phyloP scores from a whole-genome alignment of 352 stramenopile species.

The Phytophthora podocarpi region DNA sequence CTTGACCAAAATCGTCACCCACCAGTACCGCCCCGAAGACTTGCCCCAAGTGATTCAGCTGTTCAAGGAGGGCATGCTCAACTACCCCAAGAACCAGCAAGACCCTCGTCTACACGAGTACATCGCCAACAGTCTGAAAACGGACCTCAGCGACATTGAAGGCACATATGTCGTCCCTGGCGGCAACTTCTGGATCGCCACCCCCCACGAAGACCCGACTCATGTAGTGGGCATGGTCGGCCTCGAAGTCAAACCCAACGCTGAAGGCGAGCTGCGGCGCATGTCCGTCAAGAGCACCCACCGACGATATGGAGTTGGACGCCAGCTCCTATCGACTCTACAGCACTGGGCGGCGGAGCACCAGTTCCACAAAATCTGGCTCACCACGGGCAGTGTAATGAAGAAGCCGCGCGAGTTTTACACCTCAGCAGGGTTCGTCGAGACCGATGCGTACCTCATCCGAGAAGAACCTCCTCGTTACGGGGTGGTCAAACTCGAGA shows the following conservation, averaged over 20 bases:
- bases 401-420: slow-evolving; percentile 28
- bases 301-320: slow-evolving; percentile 38
- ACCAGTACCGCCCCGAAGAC: slow-evolving; percentile 24
- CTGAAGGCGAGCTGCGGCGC: slow-evolving; percentile 38
- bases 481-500: too few relatives aligned
- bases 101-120: slow-evolving; percentile 22
- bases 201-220: slow-evolving; percentile 14
- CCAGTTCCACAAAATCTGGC: slow-evolving; percentile 27
- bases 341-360: slow-evolving; percentile 36
- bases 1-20: slow-evolving; percentile 22
- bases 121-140: slow-evolving; percentile 28
- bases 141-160: slow-evolving; percentile 36
- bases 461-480: slow-evolving; percentile 12
- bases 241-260: slow-evolving; percentile 33
- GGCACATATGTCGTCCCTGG: slow-evolving; percentile 36
- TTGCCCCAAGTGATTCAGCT: slow-evolving; percentile 25
- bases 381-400: slow-evolving; percentile 33
- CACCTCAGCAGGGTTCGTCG: slow-evolving; percentile 19
- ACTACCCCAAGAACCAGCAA: slow-evolving; percentile 18
- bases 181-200: slow-evolving; percentile 54
- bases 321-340: slow-evolving; percentile 28
- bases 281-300: slow-evolving; percentile 43
- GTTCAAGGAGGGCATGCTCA: slow-evolving; percentile 30
- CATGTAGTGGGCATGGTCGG: slow-evolving; percentile 39
- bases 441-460: slow-evolving; percentile 14